Evolutionary conservation across 495 filamentous ascomycete species (phyloP).

Genomic region (Neurospora sp.): DNA sequence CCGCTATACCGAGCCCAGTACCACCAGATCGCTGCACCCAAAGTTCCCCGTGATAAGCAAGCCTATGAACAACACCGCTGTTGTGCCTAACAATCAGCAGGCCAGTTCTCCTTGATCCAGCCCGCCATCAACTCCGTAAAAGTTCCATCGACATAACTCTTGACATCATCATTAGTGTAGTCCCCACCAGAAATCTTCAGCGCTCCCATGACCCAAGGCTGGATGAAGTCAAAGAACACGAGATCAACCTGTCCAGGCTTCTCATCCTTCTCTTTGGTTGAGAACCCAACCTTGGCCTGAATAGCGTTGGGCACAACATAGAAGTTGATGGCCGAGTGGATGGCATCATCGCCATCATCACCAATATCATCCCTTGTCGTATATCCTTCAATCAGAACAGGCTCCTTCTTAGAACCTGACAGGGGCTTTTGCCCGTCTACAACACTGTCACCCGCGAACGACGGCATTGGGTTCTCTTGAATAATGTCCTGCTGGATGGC

Average conservation of each 20-base stretch:
- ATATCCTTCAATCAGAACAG: conserved; percentile 62
- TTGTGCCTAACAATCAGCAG: conserved; percentile 29
- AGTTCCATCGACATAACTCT: conserved; percentile 54
- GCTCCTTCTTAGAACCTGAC: conserved; percentile 10
- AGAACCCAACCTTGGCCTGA: conserved; percentile 50
- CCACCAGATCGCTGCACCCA: not conserved
- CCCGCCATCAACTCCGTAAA: conserved; percentile 64
- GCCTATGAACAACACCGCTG: not conserved
- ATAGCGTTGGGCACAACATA: conserved; percentile 77
- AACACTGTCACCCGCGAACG: not conserved
- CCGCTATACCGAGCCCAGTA: not conserved
- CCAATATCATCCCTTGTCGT: conserved; percentile 81
- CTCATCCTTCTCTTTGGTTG: conserved; percentile 26
- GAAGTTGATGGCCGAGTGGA: conserved; percentile 64
- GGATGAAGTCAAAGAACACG: conserved; percentile 85
- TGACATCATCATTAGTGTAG: conserved; percentile 49
- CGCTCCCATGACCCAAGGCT: conserved; percentile 65
- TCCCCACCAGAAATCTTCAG: conserved; percentile 55
- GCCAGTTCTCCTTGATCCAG: conserved; percentile 79
- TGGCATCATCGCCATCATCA: conserved; percentile 80
- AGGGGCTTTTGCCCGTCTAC: conserved; percentile 19
- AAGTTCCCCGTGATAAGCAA: not conserved
- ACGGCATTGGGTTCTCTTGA: conserved; percentile 1
- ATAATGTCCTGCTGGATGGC: conserved; percentile 17
- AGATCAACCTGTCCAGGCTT: conserved; percentile 68